Evolutionary conservation across 352 stramenopile species (phyloP), one percentile per base, ranked within the genome.

Genomic region (Pythium periplocum): DNA sequence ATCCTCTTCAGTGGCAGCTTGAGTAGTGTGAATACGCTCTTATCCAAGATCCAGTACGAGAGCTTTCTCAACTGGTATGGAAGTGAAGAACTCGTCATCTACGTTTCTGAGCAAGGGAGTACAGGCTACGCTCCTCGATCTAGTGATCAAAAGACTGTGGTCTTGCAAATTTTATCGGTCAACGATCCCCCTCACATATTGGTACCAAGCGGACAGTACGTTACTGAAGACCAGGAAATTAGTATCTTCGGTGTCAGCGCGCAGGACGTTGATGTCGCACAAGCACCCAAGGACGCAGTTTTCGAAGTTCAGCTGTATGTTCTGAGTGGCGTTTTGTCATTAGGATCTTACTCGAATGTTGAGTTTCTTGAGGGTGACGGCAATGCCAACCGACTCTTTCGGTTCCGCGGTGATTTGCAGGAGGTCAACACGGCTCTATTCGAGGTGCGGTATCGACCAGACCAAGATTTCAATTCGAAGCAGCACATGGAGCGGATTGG

Each of bases 51-150:
- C 9, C 71, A 61, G 44, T 92, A 90, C 50, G 59, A 72, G 45
- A 66, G 63, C 9, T 88, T 83, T 30, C 50, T 87, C 45, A 87
- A 92, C 41, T 90, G 82, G 82, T 87, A 87, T 41, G 82, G 82
- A 30, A 56, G 82, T 31, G 82, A 92, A 38, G 62, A 65, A 4
- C 59, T 92, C 1, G 54, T 48, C 12, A 42, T 92, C 4, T 69
- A 75, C 17, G 75, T 90, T 11, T 69, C 72, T 26, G 74, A 89
- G 34, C 76, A 89, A 71, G 73, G 70, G 17, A 78, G 78, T 11
- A 88, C 75, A 4, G 82, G 76, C 2, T 92, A 80, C 40, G 69
- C 61, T 26, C 34, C 60, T 8, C 55, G 62, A 6, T 68, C 62
- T 7, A 68, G 62, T 4, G 61, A 86, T 36, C 64, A 78, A 53